phyloP scores from a whole-genome alignment of 306 rosid species.

The Glycyrrhiza uralensis region DNA sequence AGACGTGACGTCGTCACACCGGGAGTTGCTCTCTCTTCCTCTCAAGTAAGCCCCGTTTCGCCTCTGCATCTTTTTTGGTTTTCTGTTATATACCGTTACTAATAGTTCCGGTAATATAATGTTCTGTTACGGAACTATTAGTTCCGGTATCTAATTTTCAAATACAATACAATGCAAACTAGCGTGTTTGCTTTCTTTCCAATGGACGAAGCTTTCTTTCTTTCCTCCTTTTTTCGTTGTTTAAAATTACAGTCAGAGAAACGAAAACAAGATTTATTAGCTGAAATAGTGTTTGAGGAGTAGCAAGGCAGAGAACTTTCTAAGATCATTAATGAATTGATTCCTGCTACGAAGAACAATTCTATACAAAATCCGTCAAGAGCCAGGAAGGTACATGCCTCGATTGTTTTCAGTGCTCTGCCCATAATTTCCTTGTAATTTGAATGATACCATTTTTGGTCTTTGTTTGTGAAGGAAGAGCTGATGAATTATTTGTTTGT shows the following conservation, averaged over 20 bases:
- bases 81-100: no score
- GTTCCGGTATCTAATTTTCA: no score
- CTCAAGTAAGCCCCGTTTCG: no score
- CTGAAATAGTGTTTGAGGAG: conserved; percentile 73
- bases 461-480: conserved; percentile 5
- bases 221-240: no score
- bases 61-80: no score
- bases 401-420: conserved; percentile 10
- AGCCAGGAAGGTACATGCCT: conserved; percentile 58
- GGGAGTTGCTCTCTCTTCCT: no score
- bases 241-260: conserved; percentile 67
- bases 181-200: no score
- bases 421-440: conserved; percentile 8
- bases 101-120: no score
- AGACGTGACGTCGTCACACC: no score
- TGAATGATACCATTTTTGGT: not conserved
- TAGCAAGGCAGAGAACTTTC: conserved; percentile 77
- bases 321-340: conserved; percentile 56
- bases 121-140: no score
- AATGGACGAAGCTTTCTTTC: no score
- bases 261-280: conserved; percentile 75
- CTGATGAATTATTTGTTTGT: conserved; percentile 4
- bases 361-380: conserved; percentile 45
- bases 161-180: no score
- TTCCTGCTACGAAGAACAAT: conserved; percentile 52